Conservation (phyloP, 352 stramenopile genomes). For the Phytophthora agathidicida region DNA sequence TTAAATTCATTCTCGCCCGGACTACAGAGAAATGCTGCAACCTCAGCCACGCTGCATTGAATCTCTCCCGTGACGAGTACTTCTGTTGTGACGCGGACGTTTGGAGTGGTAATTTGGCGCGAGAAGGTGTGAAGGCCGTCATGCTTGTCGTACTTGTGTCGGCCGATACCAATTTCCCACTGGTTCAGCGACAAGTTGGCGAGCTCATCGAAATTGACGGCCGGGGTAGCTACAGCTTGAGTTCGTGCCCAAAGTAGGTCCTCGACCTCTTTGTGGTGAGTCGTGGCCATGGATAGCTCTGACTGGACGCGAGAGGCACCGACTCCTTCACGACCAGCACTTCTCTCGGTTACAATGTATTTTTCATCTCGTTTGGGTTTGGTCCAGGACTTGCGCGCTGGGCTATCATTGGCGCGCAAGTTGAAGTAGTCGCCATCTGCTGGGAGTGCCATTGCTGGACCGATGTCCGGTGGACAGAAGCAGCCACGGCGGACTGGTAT, state of each 20-base stretch:
- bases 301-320: no score
- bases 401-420: not conserved
- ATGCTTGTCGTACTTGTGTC: constrained; percentile 1
- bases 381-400: not conserved
- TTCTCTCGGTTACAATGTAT: not conserved
- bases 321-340: not conserved
- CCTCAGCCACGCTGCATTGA: constrained; percentile 30
- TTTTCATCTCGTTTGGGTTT: constrained; percentile 1
- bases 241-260: constrained; percentile 17
- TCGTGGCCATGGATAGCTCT: not conserved
- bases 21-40: constrained; percentile 27
- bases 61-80: constrained; percentile 34
- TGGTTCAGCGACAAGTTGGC: constrained; percentile 20
- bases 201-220: constrained; percentile 18
- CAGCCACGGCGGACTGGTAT: not conserved
- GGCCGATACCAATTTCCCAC: constrained; percentile 7
- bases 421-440: constrained; percentile 26
- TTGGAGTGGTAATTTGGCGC: constrained; percentile 8
- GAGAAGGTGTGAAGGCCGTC: constrained; percentile 18
- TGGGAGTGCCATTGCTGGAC: not conserved
- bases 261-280: constrained; percentile 7
- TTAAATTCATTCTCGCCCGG: constrained; percentile 19
- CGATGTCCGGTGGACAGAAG: constrained; percentile 3
- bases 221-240: constrained; percentile 15
- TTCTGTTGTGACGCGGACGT: constrained; percentile 6